A percentile compares a stretch with the other conserved stretches of the same genome.
Evolutionary conservation across 2,329 filamentous ascomycete genomes (phyloP).

Genomic region (Septoria linicola): DNA sequence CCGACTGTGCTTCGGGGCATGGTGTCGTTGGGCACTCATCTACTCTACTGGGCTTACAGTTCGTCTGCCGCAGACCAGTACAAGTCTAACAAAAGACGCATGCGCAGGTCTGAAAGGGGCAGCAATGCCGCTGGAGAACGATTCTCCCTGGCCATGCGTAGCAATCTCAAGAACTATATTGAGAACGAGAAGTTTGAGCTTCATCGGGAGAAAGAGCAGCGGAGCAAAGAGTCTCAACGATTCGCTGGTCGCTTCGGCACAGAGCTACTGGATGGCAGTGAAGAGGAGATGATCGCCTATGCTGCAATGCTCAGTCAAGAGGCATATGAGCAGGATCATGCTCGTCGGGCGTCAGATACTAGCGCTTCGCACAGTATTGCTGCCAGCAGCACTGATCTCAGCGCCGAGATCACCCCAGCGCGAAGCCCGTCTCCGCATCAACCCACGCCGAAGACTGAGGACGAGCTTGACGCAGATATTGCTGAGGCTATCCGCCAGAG

Average conservation of each 20-base stretch:
- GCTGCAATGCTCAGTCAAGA: slow-evolving; percentile 63
- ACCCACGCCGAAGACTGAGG: slow-evolving; percentile 42
- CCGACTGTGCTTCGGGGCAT: slow-evolving; percentile 81
- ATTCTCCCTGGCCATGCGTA: slow-evolving; percentile 63
- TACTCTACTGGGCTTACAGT: slow-evolving; percentile 93
- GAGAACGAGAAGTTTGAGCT: slow-evolving; percentile 81
- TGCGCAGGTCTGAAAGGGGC: slow-evolving; percentile 66
- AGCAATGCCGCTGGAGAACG: slow-evolving; percentile 60
- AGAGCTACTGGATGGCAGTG: slow-evolving; percentile 62
- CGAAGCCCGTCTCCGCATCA: slow-evolving; percentile 26
- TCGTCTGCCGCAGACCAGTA: slow-evolving; percentile 72
- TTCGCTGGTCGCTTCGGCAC: slow-evolving; percentile 81
- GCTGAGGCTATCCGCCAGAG: slow-evolving; percentile 62
- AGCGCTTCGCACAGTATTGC: slow-evolving; percentile 41
- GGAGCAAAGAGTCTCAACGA: slow-evolving; percentile 65
- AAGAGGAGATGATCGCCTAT: slow-evolving; percentile 64
- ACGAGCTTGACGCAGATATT: slow-evolving; percentile 57
- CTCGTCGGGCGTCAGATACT: slow-evolving; percentile 48
- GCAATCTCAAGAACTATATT: slow-evolving; percentile 76
- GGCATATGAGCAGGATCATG: slow-evolving; percentile 51
- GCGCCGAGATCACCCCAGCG: slow-evolving; percentile 32
- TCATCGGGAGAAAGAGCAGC: slow-evolving; percentile 67
- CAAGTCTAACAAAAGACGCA: slow-evolving; percentile 73
- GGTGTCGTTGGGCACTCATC: slow-evolving; percentile 78
- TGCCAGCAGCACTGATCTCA: slow-evolving; percentile 40